Conservation (phyloP, 192 early-diverging fungal genomes). For the Linnemannia exigua region DNA sequence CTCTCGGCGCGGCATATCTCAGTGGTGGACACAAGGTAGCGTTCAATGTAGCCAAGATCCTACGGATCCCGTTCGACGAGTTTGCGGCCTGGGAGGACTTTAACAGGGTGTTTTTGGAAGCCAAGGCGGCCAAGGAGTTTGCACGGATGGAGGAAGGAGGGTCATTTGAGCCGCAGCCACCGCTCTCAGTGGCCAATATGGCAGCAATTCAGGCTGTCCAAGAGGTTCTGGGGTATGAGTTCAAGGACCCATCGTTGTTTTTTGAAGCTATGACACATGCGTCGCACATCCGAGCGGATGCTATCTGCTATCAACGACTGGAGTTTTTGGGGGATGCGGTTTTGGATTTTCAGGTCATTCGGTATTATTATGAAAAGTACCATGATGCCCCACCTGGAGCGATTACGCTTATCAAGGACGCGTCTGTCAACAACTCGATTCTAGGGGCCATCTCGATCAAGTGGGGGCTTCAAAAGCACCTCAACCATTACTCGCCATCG, state of each 20-base stretch:
- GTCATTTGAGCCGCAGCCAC: background rate
- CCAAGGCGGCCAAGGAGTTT: background rate
- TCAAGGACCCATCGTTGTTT: slow-evolving; percentile 75
- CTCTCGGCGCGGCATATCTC: slow-evolving; percentile 82
- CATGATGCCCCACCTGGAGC: slow-evolving; percentile 78
- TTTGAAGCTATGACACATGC: slow-evolving; percentile 92
- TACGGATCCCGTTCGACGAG: slow-evolving; percentile 70
- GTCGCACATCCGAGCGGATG: slow-evolving; percentile 66
- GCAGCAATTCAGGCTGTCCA: slow-evolving; percentile 34
- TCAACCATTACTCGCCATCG: slow-evolving; percentile 73
- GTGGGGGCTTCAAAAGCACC: slow-evolving; percentile 73
- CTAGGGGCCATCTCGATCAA: slow-evolving; percentile 79
- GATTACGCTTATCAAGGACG: slow-evolving; percentile 88
- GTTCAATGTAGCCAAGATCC: slow-evolving; percentile 64
- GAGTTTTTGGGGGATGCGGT: slow-evolving; percentile 91
- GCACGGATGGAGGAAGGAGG: background rate
- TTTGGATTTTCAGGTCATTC: slow-evolving; percentile 84
- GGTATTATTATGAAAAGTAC: slow-evolving; percentile 79
- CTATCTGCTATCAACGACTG: slow-evolving; percentile 87
- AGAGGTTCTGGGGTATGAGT: slow-evolving; percentile 71
- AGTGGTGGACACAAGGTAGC: slow-evolving; percentile 69
- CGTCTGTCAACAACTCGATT: slow-evolving; percentile 89
- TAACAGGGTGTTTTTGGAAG: slow-evolving; percentile 32
- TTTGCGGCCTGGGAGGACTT: slow-evolving; percentile 68
- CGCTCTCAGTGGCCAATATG: background rate